Evolutionary conservation across 2,329 filamentous ascomycete species (phyloP), one percentile per base, ranked within the genome.

Genomic region (Lanzia echinophila): DNA sequence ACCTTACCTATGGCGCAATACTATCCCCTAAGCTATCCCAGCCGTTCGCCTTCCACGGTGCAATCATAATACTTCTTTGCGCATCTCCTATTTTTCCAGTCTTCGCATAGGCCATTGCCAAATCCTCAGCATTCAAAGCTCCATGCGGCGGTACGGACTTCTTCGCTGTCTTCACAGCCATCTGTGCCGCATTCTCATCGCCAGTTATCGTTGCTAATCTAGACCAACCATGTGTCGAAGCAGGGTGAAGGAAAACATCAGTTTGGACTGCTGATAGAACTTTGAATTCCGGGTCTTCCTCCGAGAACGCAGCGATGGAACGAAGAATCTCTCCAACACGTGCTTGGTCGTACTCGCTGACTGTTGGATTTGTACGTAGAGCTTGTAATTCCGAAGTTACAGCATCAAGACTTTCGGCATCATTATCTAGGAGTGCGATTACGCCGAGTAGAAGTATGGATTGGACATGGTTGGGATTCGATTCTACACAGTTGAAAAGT

Each of bases 371-470:
- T 0, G 83, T 87, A 32, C 90, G 82, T 45, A 96, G 76, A 2
- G 73, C 75, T 45, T 89, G 78, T 11, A 99, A 78, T 66, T 95
- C 90, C 6, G 87, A 82, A 3, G 82, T 77, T 0, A 96, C 90
- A 0, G 90, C 91, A 53, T 90, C 87, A 8, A 92, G 73, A 1
- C 84, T 87, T 60, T 95, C 90, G 19, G 77, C 74, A 64, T 96
- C 91, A 15, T 82, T 77, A 56, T 96, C 90, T 0, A 96, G 71
- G 2, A 95, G 75, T 0, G 90, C 89, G 61, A 97, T 88, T 2
- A 89, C 84, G 0, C 90, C 91, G 0, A 99, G 77, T 3, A 97
- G 78, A 0, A 90, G 79, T 1, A 95, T 82, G 0, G 90, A 86
- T 58, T 85, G 86, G 1, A 95, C 80, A 61, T 97, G 90, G 1